phyloP scores from a whole-genome alignment of 78 protist species.

The Creolimax fragrantissima region DNA sequence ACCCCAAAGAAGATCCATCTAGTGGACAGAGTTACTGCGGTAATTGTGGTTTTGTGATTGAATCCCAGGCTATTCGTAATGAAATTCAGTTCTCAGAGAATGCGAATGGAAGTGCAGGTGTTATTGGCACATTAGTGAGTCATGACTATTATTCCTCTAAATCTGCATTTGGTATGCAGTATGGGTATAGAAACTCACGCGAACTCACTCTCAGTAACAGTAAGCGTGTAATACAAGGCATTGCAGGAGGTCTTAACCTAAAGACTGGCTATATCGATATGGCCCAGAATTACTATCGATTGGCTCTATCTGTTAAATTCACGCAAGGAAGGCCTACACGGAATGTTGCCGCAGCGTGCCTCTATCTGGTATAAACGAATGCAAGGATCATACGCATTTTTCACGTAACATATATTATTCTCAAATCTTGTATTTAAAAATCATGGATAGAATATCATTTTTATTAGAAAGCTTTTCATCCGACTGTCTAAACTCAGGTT shows the following conservation, averaged over 20 bases:
- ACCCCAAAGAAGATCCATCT: neutral
- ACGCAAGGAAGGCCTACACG: slow-evolving; percentile 25
- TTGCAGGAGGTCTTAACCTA: neutral
- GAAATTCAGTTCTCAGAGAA: neutral
- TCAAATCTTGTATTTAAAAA: no score
- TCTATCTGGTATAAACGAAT: slow-evolving; percentile 56
- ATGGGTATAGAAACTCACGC: neutral
- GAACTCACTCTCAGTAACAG: neutral
- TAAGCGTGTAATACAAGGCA: neutral
- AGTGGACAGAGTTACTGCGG: neutral
- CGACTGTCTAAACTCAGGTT: no score
- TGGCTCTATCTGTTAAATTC: slow-evolving; percentile 45
- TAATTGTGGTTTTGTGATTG: neutral
- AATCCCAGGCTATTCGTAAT: neutral
- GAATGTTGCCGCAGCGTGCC: slow-evolving; percentile 73
- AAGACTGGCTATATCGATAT: slow-evolving; percentile 28
- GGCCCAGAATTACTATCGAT: slow-evolving; percentile 21
- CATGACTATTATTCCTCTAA: neutral
- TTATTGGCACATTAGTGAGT: neutral
- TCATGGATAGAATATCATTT: no score
- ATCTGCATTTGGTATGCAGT: neutral
- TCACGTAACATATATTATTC: no score
- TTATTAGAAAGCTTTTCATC: no score
- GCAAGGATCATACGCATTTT: no score
- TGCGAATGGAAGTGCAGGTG: neutral